Evolutionary conservation across 768 basidiomycete species (phyloP).

Genomic region (Psilocybe cyanescens): DNA sequence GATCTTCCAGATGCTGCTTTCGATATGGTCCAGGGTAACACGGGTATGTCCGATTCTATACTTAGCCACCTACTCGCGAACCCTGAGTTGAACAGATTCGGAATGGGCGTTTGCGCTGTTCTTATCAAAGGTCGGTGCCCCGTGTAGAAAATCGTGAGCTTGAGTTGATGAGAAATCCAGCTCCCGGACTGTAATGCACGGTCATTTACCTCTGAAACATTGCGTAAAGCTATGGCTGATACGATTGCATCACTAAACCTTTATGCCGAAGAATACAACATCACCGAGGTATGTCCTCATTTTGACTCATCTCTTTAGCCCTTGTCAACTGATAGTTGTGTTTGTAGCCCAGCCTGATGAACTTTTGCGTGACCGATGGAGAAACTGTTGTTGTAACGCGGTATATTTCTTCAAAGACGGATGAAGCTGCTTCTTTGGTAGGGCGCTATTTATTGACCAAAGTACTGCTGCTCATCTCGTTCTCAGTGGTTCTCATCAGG

Average conservation of each 20-base stretch:
- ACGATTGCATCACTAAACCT: conserved; percentile 82
- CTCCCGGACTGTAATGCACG: conserved; percentile 80
- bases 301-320: conserved; percentile 4
- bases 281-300: conserved; percentile 60
- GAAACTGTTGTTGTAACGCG: conserved; percentile 92
- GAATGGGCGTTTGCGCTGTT: conserved; percentile 98
- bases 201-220: conserved; percentile 68
- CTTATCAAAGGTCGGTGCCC: conserved; percentile 67
- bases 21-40: conserved; percentile 89
- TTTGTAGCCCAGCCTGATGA: conserved; percentile 82
- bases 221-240: conserved; percentile 87
- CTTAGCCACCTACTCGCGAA: neutral
- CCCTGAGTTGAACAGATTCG: conserved; percentile 59
- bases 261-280: conserved; percentile 71
- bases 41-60: conserved; percentile 52
- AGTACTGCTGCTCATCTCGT: conserved; percentile 2
- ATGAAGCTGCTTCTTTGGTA: conserved; percentile 92
- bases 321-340: neutral
- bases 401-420: conserved; percentile 89
- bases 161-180: conserved; percentile 39
- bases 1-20: conserved; percentile 84
- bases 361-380: conserved; percentile 97
- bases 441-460: conserved; percentile 19
- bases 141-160: neutral
- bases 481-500: conserved; percentile 92